Evolutionary conservation across 2,329 filamentous ascomycete genomes (phyloP).

Genomic region (Claviceps spartinae): DNA sequence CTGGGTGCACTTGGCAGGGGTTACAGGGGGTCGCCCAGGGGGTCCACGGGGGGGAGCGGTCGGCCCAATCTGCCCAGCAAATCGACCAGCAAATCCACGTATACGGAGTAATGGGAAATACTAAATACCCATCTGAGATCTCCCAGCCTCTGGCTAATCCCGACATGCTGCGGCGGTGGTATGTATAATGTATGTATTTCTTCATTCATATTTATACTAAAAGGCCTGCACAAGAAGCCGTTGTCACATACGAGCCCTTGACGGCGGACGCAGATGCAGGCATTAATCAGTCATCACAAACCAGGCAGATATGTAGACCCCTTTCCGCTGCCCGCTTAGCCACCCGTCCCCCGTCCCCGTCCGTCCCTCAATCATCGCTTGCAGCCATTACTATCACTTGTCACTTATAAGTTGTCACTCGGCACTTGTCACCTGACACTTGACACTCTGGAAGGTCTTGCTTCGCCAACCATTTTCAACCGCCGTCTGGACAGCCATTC

Average conservation of each 20-base stretch:
- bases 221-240: too few relatives aligned
- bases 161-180: too few relatives aligned
- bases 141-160: too few relatives aligned
- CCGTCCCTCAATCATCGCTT: not conserved
- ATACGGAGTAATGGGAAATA: too few relatives aligned
- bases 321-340: not conserved
- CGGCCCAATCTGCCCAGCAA: not conserved
- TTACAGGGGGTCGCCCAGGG: not conserved
- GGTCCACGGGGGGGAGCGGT: not conserved
- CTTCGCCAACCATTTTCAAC: not conserved
- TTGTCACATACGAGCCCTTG: too few relatives aligned
- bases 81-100: too few relatives aligned
- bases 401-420: not conserved
- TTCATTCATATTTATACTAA: too few relatives aligned
- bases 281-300: too few relatives aligned
- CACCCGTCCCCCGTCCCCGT: not conserved
- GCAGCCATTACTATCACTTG: not conserved
- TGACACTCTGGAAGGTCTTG: not conserved
- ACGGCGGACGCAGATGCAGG: too few relatives aligned
- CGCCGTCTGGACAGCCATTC: not conserved
- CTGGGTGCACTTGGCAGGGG: not conserved
- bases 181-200: too few relatives aligned
- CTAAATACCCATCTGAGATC: too few relatives aligned
- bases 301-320: not conserved
- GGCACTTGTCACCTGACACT: not conserved